Evolutionary conservation across 1,284 basidiomycete genomes (phyloP), one percentile per base, ranked within the genome.

Genomic region (Ustilago loliicola): DNA sequence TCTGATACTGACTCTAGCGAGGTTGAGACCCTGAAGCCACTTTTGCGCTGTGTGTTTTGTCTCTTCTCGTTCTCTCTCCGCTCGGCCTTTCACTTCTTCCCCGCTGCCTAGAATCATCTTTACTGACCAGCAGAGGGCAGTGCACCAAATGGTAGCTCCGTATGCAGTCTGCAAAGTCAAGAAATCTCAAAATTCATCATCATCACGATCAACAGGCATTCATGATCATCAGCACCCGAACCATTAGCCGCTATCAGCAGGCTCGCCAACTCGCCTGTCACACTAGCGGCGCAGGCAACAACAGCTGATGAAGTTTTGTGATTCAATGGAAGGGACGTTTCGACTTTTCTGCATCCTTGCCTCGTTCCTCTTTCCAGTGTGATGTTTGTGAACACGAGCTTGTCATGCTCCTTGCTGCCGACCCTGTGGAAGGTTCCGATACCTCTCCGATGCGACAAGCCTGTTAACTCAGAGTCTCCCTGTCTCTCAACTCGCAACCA

Each of bases 401-500:
- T 5, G 13, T 40, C 11, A 42, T 47, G 45, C 58, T 51, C 25
- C 11, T 29, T 47, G 45, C 58, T 51, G 34, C 23, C 30, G 55
- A 36, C 51, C 53, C 36, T 27, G 34, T 55, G 25, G 56, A 59
- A 66, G 64, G 32, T 66, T 66, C 64, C 42, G 19, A 59, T 19
- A 15, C 25, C 27, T 42, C n/a, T n/a, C 45, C 51, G 64, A 55
- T 59, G 64, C 51, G 56, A 66, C 64, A 58, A 38, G 34, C 57
- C 52, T 36, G 57, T 66, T 66, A 27, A 34, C 34, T 13, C 48
- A 66, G 50, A 66, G 64, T 66, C 56, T 66, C 51, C 53, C 19
- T 15, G 3, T 52, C 21, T 23, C 47, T 27, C 15, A 25, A 48
- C 25, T 48, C 47, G 47, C 47, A 25, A 48, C 21, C 11, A 2